phyloP scores from a whole-genome alignment of 345 rosid species.

The Lepidium aucheri region DNA sequence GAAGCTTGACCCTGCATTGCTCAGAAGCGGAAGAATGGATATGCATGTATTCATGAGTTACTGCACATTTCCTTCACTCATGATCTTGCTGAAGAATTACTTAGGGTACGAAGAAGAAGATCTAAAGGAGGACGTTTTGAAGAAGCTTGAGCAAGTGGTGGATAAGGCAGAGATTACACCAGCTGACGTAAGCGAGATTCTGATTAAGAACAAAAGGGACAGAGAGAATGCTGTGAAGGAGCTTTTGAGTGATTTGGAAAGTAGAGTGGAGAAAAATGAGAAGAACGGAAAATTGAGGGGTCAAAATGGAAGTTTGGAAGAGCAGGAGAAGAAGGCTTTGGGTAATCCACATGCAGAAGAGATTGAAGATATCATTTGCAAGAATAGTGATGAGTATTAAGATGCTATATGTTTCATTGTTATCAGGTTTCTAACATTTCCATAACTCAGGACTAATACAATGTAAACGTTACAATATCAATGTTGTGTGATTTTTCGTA shows the following conservation, averaged over 20 bases:
- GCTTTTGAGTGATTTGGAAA: background rate
- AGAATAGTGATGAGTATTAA: conserved; percentile 1
- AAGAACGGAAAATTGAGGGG: background rate
- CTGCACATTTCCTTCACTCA: conserved; percentile 11
- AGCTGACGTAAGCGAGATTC: conserved; percentile 19
- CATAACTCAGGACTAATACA: background rate
- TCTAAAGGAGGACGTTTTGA: conserved; percentile 20
- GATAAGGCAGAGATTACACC: conserved; percentile 30
- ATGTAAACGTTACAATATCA: background rate
- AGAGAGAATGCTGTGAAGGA: conserved; percentile 13
- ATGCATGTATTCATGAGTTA: conserved; percentile 18
- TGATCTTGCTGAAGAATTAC: conserved; percentile 16
- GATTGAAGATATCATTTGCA: background rate
- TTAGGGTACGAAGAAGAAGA: conserved; percentile 21
- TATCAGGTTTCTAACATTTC: background rate
- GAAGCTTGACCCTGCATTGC: conserved; percentile 24
- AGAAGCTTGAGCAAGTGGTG: conserved; percentile 32
- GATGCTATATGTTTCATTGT: background rate
- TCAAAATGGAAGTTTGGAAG: background rate
- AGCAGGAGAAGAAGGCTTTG: conserved; percentile 16
- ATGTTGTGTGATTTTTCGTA: conserved; percentile 5
- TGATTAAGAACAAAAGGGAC: conserved; percentile 17
- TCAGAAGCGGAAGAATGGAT: conserved; percentile 20
- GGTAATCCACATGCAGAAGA: background rate
- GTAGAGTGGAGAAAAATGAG: conserved; percentile 7